Percentiles rank a stretch among this genome's conserved stretches.
phyloP scores from a whole-genome alignment of 352 stramenopile species.

The Pythium phragmiticola region DNA sequence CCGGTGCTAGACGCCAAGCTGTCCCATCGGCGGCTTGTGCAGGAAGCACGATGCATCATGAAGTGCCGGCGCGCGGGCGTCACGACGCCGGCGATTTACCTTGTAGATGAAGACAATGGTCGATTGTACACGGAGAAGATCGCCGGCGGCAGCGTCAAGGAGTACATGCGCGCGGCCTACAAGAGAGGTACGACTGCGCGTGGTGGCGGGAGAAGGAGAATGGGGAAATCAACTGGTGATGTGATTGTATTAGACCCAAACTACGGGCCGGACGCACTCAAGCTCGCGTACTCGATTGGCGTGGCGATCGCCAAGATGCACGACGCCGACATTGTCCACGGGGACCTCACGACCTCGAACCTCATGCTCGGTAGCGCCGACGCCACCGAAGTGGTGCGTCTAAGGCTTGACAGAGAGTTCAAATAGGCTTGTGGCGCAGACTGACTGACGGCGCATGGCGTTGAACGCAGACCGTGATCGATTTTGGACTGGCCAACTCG shows the following conservation, averaged over 20 bases:
- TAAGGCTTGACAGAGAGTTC: not conserved
- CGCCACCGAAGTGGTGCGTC: slow-evolving; percentile 60
- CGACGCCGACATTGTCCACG: slow-evolving; percentile 91
- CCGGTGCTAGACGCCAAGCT: slow-evolving; percentile 79
- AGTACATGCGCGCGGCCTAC: slow-evolving; percentile 59
- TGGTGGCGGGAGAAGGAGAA: no score
- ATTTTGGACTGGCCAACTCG: slow-evolving; percentile 84
- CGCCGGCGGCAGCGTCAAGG: slow-evolving; percentile 64
- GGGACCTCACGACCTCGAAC: slow-evolving; percentile 94
- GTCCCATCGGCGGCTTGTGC: slow-evolving; percentile 72
- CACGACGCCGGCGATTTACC: slow-evolving; percentile 68
- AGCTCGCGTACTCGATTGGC: slow-evolving; percentile 84
- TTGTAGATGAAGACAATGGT: slow-evolving; percentile 74
- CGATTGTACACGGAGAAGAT: slow-evolving; percentile 76
- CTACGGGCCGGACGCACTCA: slow-evolving; percentile 51
- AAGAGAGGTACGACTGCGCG: slow-evolving; percentile 35
- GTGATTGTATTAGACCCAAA: slow-evolving; percentile 32
- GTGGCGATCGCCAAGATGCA: slow-evolving; percentile 91
- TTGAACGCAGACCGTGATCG: slow-evolving; percentile 68
- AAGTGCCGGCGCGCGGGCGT: slow-evolving; percentile 78
- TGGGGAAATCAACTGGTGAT: not conserved
- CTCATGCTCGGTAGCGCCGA: slow-evolving; percentile 85
- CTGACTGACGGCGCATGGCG: not conserved
- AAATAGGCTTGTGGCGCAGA: not conserved
- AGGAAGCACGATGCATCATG: slow-evolving; percentile 80